A percentile compares a stretch with the other conserved stretches of the same genome.
phyloP scores from a whole-genome alignment of 805 yeast genomes.

The Metschnikowia anglica region DNA sequence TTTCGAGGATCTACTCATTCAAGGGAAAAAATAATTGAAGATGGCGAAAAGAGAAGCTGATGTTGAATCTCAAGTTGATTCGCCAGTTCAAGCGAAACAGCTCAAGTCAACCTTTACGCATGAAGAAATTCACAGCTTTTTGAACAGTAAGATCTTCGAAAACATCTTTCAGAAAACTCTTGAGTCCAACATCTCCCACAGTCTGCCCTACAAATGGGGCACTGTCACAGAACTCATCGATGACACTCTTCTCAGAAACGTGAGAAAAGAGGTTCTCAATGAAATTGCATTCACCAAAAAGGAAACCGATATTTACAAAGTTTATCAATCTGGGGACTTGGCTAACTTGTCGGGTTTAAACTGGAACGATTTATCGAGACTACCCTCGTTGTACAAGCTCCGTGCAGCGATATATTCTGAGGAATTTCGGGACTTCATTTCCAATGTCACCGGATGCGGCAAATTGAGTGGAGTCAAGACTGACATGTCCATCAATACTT shows the following conservation, averaged over 20 bases:
- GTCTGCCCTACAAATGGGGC: slow-evolving; percentile 90
- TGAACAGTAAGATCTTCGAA: slow-evolving; percentile 51
- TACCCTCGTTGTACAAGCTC: slow-evolving; percentile 74
- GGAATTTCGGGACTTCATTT: slow-evolving; percentile 74
- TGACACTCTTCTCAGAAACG: slow-evolving; percentile 73
- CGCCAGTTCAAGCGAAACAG: slow-evolving; percentile 4
- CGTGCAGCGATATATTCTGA: slow-evolving; percentile 87
- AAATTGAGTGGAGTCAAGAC: slow-evolving; percentile 86
- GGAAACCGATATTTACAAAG: slow-evolving; percentile 96
- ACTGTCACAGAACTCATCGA: slow-evolving; percentile 70
- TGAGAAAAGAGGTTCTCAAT: slow-evolving; percentile 77
- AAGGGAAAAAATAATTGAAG: no score
- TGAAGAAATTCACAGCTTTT: slow-evolving; percentile 40
- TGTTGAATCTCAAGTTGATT: slow-evolving; percentile 1
- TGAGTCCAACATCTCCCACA: slow-evolving; percentile 44
- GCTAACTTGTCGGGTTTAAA: slow-evolving; percentile 88
- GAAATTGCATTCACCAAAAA: slow-evolving; percentile 90
- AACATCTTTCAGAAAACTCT: slow-evolving; percentile 39
- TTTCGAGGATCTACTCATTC: neutral
- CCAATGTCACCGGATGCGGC: slow-evolving; percentile 81
- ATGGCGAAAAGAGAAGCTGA: slow-evolving; percentile 19
- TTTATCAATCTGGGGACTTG: slow-evolving; percentile 84
- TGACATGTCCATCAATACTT: slow-evolving; percentile 89
- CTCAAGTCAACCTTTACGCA: slow-evolving; percentile 22
- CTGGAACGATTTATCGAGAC: slow-evolving; percentile 65